These are phyloP conservation scores for cucumber (Cucumis sativus) DNA, from an alignment of 306 rosid species.

Conservation along the genomic window Cucumber_9930_V3 NC_026660.2:12263001-12263500, in stretches of 20 bases:
- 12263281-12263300: background rate
- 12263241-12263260: constrained; percentile 80
- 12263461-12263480: constrained; percentile 32
- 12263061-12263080: background rate
- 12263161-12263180: constrained; percentile 83
- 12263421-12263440: constrained; percentile 95
- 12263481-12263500: background rate
- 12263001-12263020: constrained; percentile 12
- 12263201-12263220: constrained; percentile 79
- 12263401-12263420: constrained; percentile 75
- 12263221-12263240: constrained; percentile 95
- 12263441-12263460: constrained; percentile 92
- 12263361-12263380: constrained; percentile 63
- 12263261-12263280: constrained; percentile 76
- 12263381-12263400: constrained; percentile 89
- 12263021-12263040: constrained; percentile 26
- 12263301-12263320: background rate
- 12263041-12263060: constrained; percentile 5
- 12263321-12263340: background rate
- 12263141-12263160: constrained; percentile 75
- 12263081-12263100: background rate
- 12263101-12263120: background rate
- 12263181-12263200: constrained; percentile 88
- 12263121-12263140: constrained; percentile 17
- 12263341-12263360: background rate